A percentile compares a stretch with the other conserved stretches of the same genome.
Conservation (phyloP, 805 yeast species). For the Yarrowia sp. region DNA sequence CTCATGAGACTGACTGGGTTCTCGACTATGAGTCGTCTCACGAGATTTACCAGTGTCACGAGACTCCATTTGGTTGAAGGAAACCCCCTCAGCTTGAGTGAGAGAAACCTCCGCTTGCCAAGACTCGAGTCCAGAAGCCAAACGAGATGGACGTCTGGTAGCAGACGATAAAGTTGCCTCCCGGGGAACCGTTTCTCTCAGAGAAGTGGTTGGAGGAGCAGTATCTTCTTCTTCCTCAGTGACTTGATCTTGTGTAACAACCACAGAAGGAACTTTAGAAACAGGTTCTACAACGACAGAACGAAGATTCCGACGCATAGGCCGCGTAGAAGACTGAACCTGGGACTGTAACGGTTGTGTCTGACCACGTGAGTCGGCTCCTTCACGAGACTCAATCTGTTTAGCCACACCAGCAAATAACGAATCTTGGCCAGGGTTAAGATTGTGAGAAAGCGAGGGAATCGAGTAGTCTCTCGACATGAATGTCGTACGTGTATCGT, state of each 20-base stretch:
- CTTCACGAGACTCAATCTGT: background rate
- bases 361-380: background rate
- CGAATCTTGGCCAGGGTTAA: constrained; percentile 1
- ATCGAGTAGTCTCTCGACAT: constrained; percentile 5
- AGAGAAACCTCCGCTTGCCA: constrained; percentile 10
- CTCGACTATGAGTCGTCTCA: background rate
- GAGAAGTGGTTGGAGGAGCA: background rate
- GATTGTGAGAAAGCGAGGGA: background rate
- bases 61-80: background rate
- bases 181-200: background rate
- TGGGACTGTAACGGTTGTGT: background rate
- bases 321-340: background rate
- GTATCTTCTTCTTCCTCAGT: background rate
- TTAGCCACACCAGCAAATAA: background rate
- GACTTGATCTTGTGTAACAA: background rate
- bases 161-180: background rate
- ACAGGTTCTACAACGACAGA: background rate
- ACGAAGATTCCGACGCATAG: background rate
- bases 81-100: constrained; percentile 2
- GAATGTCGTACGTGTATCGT: background rate
- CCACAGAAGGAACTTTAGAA: background rate
- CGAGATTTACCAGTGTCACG: background rate
- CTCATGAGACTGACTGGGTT: background rate
- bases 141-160: background rate
- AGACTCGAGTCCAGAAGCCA: background rate